Percentiles rank a stretch among this genome's conserved stretches.
Conservation (phyloP, 1,284 basidiomycete genomes). For the Rhizopogon hawkerae region DNA sequence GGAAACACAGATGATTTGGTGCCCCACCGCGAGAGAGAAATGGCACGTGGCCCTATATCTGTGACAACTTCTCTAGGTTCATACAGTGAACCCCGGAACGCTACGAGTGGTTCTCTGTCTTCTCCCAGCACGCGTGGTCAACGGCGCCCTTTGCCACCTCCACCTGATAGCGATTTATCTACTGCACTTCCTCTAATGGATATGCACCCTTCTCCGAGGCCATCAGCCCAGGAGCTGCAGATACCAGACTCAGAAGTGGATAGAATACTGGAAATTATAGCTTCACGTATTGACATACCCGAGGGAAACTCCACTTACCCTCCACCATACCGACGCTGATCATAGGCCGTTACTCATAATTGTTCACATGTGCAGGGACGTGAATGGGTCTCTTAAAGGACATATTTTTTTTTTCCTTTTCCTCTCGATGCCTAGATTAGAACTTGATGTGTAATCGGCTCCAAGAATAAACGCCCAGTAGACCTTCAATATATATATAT, state of each 20-base stretch:
- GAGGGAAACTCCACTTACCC: neutral
- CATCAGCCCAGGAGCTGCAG: neutral
- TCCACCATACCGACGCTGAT: conserved; percentile 6
- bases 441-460: neutral
- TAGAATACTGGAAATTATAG: conserved; percentile 5
- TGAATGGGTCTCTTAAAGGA: neutral
- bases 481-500: neutral
- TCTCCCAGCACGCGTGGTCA: neutral
- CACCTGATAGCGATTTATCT: neutral
- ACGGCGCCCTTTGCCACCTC: neutral
- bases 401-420: neutral
- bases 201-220: neutral
- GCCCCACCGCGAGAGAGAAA: neutral
- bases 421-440: neutral
- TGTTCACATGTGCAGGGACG: conserved; percentile 1
- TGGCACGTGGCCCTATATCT: neutral
- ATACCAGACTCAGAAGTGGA: conserved; percentile 6
- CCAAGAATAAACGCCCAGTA: neutral
- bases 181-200: neutral
- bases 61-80: neutral
- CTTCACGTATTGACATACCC: conserved; percentile 6
- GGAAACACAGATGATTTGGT: neutral
- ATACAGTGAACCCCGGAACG: neutral
- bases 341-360: neutral
- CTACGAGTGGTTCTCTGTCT: neutral